These are phyloP conservation scores for Sporothrix euskadiensis DNA, from an alignment of 2,329 filamentous ascomycete species.

Conservation along the genomic window DNA sequence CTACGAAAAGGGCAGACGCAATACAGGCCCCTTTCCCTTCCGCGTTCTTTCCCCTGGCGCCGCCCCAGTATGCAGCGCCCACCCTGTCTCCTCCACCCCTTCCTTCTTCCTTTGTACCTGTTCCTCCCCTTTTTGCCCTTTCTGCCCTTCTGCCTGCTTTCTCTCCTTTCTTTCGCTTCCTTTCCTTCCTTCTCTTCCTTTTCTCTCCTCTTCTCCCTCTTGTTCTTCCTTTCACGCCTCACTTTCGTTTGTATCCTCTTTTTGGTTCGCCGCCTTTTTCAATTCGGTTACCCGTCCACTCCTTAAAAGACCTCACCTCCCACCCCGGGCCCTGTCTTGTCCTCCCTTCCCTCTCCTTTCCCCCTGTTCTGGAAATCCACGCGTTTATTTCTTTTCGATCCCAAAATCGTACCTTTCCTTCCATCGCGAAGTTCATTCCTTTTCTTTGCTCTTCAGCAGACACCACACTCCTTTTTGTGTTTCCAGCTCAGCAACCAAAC, in stretches of 20 bases:
- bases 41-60: slow-evolving; percentile 3
- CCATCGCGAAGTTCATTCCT: slow-evolving; percentile 26
- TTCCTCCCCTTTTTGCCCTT: background rate
- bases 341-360: slow-evolving; percentile 15
- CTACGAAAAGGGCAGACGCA: slow-evolving; percentile 8
- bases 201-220: background rate
- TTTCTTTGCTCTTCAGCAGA: slow-evolving; percentile 19
- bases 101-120: slow-evolving; percentile 9
- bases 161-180: slow-evolving; percentile 2
- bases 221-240: background rate
- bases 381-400: slow-evolving; percentile 18
- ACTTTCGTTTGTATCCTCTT: background rate
- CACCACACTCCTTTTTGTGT: slow-evolving; percentile 25
- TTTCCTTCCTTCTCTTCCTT: slow-evolving; percentile 17
- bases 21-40: background rate
- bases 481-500: background rate
- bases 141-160: background rate
- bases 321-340: slow-evolving; percentile 7
- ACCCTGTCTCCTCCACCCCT: background rate
- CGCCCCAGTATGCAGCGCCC: background rate
- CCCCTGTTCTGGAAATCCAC: background rate
- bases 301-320: slow-evolving; percentile 27
- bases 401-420: background rate
- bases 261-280: background rate
- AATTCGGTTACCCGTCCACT: slow-evolving; percentile 23